Base-by-base conservation (phyloP, 2,329 filamentous ascomycete species). In the Hypoxylon sp. region DNA sequence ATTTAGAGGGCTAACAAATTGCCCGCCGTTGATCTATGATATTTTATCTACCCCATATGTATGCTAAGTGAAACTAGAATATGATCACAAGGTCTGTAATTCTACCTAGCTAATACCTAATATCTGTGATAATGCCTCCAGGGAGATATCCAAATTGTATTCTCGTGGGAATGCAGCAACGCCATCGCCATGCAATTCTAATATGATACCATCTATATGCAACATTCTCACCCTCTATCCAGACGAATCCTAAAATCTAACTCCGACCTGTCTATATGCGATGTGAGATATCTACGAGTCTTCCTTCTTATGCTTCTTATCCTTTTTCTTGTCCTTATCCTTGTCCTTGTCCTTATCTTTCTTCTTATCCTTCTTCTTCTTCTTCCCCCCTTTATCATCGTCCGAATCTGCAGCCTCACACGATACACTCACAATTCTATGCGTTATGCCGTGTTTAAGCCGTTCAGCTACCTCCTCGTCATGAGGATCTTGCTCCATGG, bases 391-490 rank as follows among this genome's bases (percentile, higher is more conserved):
- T 41, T 57, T 59, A 50, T 46, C 56, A 23, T 55, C 51, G 48
- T 41, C 62, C 10, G 43, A 41, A 2, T 14, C 49, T 19, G 43
- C 43, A 2, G 48, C 56, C 21, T 67, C 46, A 53, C 72, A 75
- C 7, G 59, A 25, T 2, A 72, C 70, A 48, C 72, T 74, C 23
- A 74, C 72, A 41, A 75, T 46, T 4, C 66, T 48, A 45, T 71
- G 71, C 36, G 52, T 58, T 21, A 75, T 63, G 11, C 67, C 68
- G 23, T 68, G 52, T 13, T 50, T 65, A 1, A 41, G 45, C 3
- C 45, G 50, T 11, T 25, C 46, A 0, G 19, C 25, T 11, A 30
- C 49, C 11, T 55, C 56, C 5, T 57, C 34, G 14, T 74, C 62
- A 3, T 72, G 28, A 4, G 17, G 7, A n/a, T 52, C 19, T 2